Evolutionary conservation across 2,329 filamentous ascomycete species (phyloP).

Genomic region (Bimuria novae-zelandiae): DNA sequence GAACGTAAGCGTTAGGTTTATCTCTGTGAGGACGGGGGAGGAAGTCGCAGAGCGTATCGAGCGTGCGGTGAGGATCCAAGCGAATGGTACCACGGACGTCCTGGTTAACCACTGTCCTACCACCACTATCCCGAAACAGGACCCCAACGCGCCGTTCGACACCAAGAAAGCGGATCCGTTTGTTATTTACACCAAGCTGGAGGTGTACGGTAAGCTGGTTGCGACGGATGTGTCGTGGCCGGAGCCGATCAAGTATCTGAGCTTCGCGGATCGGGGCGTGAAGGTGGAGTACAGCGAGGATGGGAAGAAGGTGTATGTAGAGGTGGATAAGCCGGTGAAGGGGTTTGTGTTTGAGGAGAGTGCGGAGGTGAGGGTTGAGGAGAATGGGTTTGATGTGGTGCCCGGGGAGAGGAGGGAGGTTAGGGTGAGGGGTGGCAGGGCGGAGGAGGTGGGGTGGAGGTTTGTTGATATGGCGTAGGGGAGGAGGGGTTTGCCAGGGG

Average conservation of each 20-base stretch:
- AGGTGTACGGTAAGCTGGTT: constrained; percentile 13
- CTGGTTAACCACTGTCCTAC: too few species aligned
- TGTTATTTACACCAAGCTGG: constrained; percentile 19
- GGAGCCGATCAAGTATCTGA: constrained; percentile 29
- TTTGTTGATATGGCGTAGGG: constrained; percentile 8
- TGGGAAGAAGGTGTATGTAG: constrained; percentile 11
- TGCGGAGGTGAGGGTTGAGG: constrained; percentile 22
- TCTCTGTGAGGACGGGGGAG: constrained; percentile 21
- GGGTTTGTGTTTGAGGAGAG: constrained; percentile 28
- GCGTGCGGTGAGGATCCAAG: constrained; percentile 12
- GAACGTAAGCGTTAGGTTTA: constrained; percentile 15
- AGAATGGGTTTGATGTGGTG: constrained; percentile 36
- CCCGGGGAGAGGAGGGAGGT: constrained; percentile 26
- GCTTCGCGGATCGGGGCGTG: constrained; percentile 18
- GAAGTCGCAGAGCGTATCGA: constrained; percentile 7
- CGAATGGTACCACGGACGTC: constrained; percentile 27
- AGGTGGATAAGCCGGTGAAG: constrained; percentile 22
- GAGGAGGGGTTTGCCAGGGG: too few species aligned
- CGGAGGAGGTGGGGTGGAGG: constrained; percentile 22
- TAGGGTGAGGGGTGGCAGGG: constrained; percentile 11
- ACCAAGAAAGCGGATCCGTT: constrained; percentile 20
- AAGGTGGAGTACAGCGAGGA: constrained; percentile 13
- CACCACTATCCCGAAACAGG: constrained; percentile 11
- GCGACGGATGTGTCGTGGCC: constrained; percentile 26
- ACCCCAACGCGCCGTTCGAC: constrained; percentile 16